Conservation (phyloP, 225 moss, liverwort and hornwort species). For the Neckera pumila region DNA sequence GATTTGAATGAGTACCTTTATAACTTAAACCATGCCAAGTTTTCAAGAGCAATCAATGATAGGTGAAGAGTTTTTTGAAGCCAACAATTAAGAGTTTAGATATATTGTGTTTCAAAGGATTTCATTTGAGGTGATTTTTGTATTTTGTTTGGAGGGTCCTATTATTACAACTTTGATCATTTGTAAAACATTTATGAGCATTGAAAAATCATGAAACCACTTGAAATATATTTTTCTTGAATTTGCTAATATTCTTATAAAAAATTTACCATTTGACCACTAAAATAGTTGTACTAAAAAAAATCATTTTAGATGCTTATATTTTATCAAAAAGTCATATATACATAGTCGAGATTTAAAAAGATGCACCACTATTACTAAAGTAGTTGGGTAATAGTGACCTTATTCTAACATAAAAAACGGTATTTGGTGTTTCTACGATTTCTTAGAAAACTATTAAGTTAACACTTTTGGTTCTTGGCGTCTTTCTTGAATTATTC, state of each 20-base stretch:
- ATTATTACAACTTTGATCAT: neutral
- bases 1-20: neutral
- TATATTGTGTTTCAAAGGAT: neutral
- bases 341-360: rapidly evolving
- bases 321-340: neutral
- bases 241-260: neutral
- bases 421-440: rapidly evolving
- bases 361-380: neutral
- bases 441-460: neutral
- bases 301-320: rapidly evolving
- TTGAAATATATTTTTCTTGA: neutral
- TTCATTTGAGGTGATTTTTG: neutral
- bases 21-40: neutral
- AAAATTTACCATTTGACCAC: rapidly evolving
- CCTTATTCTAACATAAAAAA: neutral
- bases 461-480: rapidly evolving
- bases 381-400: neutral
- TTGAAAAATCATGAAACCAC: neutral
- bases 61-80: neutral
- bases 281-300: neutral
- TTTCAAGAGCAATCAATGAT: neutral
- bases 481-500: rapidly evolving
- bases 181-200: neutral
- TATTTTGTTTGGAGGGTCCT: neutral
- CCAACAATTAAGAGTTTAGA: neutral